Percentiles rank a stretch among this genome's conserved stretches.
Conservation (phyloP, 2,329 filamentous ascomycete species). For the Talaromyces sp. region DNA sequence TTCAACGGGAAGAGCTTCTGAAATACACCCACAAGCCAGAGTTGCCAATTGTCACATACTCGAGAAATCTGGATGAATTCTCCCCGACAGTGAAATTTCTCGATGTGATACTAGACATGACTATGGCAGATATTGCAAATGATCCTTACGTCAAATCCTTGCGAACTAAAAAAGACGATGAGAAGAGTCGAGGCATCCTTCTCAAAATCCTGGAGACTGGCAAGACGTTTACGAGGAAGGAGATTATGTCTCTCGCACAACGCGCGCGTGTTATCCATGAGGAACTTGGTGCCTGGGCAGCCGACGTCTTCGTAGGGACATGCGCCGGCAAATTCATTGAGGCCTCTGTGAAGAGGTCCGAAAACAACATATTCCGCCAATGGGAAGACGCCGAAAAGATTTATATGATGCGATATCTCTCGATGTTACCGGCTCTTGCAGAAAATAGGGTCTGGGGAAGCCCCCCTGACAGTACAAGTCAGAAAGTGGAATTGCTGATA, state of each 20-base stretch:
- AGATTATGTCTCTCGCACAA: slow-evolving; percentile 55
- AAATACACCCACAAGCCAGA: slow-evolving; percentile 63
- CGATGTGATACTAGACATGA: slow-evolving; percentile 34
- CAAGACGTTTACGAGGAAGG: slow-evolving; percentile 45
- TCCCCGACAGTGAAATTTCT: slow-evolving; percentile 45
- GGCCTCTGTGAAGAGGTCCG: slow-evolving; percentile 26
- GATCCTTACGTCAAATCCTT: slow-evolving; percentile 60
- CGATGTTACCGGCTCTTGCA: slow-evolving; percentile 22
- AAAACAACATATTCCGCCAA: slow-evolving; percentile 32
- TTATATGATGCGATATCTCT: slow-evolving; percentile 51
- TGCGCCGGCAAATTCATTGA: slow-evolving; percentile 42
- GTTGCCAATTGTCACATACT: slow-evolving; percentile 43
- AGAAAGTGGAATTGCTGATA: slow-evolving; percentile 58
- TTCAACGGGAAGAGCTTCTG: slow-evolving; percentile 67
- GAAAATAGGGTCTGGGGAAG: slow-evolving; percentile 19
- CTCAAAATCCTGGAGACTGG: slow-evolving; percentile 28
- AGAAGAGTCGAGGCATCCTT: slow-evolving; percentile 24
- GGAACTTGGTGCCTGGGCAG: slow-evolving; percentile 66
- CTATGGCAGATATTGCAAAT: slow-evolving; percentile 50
- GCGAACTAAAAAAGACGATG: slow-evolving; percentile 36
- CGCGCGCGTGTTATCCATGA: slow-evolving; percentile 50
- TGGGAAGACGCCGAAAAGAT: slow-evolving; percentile 52
- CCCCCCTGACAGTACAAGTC: slow-evolving; percentile 42
- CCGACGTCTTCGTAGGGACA: slow-evolving; percentile 60
- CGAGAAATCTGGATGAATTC: slow-evolving; percentile 2